Percentiles rank a stretch among this genome's conserved stretches.
These are phyloP conservation scores for Uronychia binucleata DNA, from an alignment of 73 alveolate species.

Conservation along the genomic window DNA sequence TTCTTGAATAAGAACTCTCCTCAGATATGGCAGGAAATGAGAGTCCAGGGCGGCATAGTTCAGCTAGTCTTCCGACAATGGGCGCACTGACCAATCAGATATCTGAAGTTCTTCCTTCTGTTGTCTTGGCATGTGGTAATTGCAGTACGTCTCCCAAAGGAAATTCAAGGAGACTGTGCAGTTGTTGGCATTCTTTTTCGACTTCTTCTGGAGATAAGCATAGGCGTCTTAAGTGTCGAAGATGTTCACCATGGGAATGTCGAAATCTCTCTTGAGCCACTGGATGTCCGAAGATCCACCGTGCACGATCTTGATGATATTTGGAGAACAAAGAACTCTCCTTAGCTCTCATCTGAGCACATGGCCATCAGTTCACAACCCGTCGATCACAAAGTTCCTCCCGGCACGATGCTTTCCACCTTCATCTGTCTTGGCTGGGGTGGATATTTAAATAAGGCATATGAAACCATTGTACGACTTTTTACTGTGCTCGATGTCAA, in stretches of 20 bases:
- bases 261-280: slow-evolving; percentile 97
- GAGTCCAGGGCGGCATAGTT: slow-evolving; percentile 87
- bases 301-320: slow-evolving; percentile 89
- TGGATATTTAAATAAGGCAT: slow-evolving; percentile 89
- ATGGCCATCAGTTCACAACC: slow-evolving; percentile 68
- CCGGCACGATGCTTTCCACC: background rate
- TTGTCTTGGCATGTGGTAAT: background rate
- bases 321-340: slow-evolving; percentile 75
- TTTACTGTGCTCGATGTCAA: slow-evolving; percentile 88
- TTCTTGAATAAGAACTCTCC: slow-evolving; percentile 48
- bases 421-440: slow-evolving; percentile 35
- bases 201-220: background rate
- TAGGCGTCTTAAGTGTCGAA: slow-evolving; percentile 82
- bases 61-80: slow-evolving; percentile 61
- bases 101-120: slow-evolving; percentile 54
- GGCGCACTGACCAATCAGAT: slow-evolving; percentile 82
- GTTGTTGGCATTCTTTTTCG: background rate
- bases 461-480: slow-evolving; percentile 89
- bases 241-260: slow-evolving; percentile 86
- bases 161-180: background rate
- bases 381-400: slow-evolving; percentile 86
- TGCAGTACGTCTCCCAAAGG: background rate
- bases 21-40: slow-evolving; percentile 66
- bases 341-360: slow-evolving; percentile 51
- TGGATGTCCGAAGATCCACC: slow-evolving; percentile 89